phyloP scores from a whole-genome alignment of 164 flowering plant genomes.

The Kingdonia uniflora region DNA sequence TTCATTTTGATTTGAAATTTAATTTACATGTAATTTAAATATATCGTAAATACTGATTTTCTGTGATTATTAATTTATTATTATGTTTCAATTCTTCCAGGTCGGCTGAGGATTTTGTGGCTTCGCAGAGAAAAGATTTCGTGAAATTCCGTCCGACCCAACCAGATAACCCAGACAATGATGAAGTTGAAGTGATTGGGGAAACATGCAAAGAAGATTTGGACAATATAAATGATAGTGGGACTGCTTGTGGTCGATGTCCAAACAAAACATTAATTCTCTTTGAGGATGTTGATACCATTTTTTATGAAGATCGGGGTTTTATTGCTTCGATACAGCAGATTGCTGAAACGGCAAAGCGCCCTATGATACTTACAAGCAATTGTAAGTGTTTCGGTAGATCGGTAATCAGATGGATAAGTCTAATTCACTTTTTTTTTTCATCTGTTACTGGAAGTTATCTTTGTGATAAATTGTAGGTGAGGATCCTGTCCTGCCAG shows the following conservation, averaged over 20 bases:
- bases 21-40: too few relatives aligned
- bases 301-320: conserved; percentile 80
- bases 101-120: conserved; percentile 25
- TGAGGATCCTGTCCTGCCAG: conserved; percentile 52
- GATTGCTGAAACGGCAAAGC: conserved; percentile 76
- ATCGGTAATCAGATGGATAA: background rate
- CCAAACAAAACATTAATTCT: conserved; percentile 62
- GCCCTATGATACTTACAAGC: conserved; percentile 85
- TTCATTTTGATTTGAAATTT: too few relatives aligned
- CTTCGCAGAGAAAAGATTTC: conserved; percentile 17
- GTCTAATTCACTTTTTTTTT: background rate
- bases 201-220: conserved; percentile 34
- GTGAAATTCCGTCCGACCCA: conserved; percentile 13
- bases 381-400: conserved; percentile 48
- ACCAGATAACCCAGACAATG: conserved; percentile 17
- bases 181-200: conserved; percentile 33
- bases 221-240: conserved; percentile 14
- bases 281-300: conserved; percentile 89
- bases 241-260: conserved; percentile 16
- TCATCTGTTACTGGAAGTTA: background rate
- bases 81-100: conserved; percentile 26
- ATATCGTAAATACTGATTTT: background rate
- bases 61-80: background rate
- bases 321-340: conserved; percentile 59
- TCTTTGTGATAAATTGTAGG: conserved; percentile 29